Evolutionary conservation across 306 rosid species (phyloP), one percentile per base, ranked within the genome.

Genomic region (Fragaria ananassa): DNA sequence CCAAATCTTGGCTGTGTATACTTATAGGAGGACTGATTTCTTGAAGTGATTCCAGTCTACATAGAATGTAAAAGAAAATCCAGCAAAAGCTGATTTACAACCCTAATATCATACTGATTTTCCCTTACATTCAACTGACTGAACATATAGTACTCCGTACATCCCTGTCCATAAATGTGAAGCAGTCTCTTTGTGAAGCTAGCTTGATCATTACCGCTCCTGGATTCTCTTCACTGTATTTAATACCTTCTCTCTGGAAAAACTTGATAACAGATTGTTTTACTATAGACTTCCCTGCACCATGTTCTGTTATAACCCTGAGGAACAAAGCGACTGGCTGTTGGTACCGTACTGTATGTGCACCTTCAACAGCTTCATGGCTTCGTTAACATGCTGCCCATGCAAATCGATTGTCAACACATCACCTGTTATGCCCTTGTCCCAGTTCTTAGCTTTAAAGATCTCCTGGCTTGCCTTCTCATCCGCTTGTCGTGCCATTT

Each of bases 241-340:
- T 82, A 29, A 92, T 74, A 23, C 83, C 86, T 79, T 92, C 97
- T 27, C 68, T 72, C 18, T 86, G 69, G 81, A 89, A 50, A 45
- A 90, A 95, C 25, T 15, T 62, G 42, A 31, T 62, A 3, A 92
- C 97, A 45, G 97, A 88, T 77, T 88, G 89, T 87, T 95, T 95
- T 75, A 95, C 87, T 84, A 85, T 87, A 13, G 98, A 92, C 91
- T 76, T 92, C 76, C 97, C 97, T 75, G 72, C 51, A 35, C 98
- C 97, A 54, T 92, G 87, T 78, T 97, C 97, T 10, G 98, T 95
- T 77, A 95, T 92, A 66, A 95, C 93, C 87, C 96, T 89, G 54
- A 95, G 84, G 45, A 69, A 74, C 79, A 96, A 72, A 92, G 85
- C 76, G 97, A 89, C 61, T 97, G 91, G 41, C 85, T 81, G 47